Conservation (phyloP, 768 basidiomycete genomes). For the Tubosaeta sp. region DNA sequence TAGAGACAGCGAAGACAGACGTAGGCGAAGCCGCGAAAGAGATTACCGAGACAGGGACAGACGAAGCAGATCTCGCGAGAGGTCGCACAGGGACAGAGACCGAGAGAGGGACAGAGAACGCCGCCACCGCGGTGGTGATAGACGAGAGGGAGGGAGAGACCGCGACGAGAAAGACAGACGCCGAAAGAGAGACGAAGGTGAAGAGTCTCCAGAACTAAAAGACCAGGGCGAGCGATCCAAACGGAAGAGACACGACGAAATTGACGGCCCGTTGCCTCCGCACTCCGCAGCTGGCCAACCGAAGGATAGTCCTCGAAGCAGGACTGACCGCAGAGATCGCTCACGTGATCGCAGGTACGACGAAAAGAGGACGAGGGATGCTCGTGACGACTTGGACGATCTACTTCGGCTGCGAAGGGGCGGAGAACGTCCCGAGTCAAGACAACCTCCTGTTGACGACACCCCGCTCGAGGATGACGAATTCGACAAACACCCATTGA, state of each 20-base stretch:
- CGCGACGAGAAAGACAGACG: conserved; percentile 51
- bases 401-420: conserved; percentile 41
- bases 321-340: conserved; percentile 42
- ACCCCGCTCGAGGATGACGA: conserved; percentile 32
- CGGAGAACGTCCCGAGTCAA: conserved; percentile 40
- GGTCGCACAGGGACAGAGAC: conserved; percentile 38
- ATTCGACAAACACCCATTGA: conserved; percentile 33
- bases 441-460: conserved; percentile 40
- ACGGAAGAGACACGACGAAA: conserved; percentile 59
- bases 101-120: conserved; percentile 29
- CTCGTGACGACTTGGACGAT: conserved; percentile 63
- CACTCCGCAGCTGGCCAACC: conserved; percentile 34
- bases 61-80: conserved; percentile 47
- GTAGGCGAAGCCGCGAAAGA: conserved; percentile 59
- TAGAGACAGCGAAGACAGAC: conserved; percentile 52
- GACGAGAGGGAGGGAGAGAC: conserved; percentile 47
- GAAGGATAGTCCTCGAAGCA: conserved; percentile 48
- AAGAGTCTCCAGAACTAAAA: conserved; percentile 40
- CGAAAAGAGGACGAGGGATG: conserved; percentile 40
- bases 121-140: conserved; percentile 44
- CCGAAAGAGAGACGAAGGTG: conserved; percentile 66
- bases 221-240: conserved; percentile 59
- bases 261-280: conserved; percentile 35
- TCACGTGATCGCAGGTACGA: conserved; percentile 57
- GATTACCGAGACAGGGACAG: conserved; percentile 48